Evolutionary conservation across 371 early-diverging fungal genomes (phyloP), one percentile per base, ranked within the genome.

Genomic region (Rhizomucor pusillus): DNA sequence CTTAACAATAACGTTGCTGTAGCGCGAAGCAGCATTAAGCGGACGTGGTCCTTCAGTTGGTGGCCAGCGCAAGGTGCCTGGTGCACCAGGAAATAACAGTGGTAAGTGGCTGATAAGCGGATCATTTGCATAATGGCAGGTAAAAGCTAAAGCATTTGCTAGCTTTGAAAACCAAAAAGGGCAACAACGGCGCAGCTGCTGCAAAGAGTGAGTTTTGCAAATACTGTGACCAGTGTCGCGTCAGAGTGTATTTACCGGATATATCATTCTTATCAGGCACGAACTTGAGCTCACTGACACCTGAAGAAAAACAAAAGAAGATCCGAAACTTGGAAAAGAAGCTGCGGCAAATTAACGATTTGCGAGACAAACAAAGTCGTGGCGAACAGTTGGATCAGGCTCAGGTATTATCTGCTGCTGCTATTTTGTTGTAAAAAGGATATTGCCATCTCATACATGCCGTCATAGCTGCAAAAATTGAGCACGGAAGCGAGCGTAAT

Each of bases 311-410:
- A 20, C 90, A 90, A 59, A 97, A 95, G 83, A 89, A 88, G 71
- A 80, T 93, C 59, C 86, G 93, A 58, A 82, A 73, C 47, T 68
- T 95, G 23, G 87, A 89, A 55, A 94, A 92, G 80, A 97, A 97
- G 72, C 69, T 97, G 55, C 82, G 87, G 64, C 91, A 93, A 69
- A 97, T 97, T 67, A 76, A 77, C 37, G 91, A 89, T 40, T 73
- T 97, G 43, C 89, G 90, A 62, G 87, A 86, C 36, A 87, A 86
- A 56, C 82, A 85, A 66, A 77, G 73, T 7, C 75, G 77, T 4
- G 97, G 97, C 25, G 92, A 91, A 59, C 71, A 65, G 34, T 73
- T 97, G 14, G 93, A 92, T 66, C 69, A 82, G 57, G 91, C 92
- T 45, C 98, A 97, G 82, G 29, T 29, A 29, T 5, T 7, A 7